Percentiles rank a stretch among this genome's conserved stretches.
These are phyloP conservation scores for Dactylis glomerata DNA, from an alignment of 176 grass and related monocot genomes.

Conservation along the genomic window DNA sequence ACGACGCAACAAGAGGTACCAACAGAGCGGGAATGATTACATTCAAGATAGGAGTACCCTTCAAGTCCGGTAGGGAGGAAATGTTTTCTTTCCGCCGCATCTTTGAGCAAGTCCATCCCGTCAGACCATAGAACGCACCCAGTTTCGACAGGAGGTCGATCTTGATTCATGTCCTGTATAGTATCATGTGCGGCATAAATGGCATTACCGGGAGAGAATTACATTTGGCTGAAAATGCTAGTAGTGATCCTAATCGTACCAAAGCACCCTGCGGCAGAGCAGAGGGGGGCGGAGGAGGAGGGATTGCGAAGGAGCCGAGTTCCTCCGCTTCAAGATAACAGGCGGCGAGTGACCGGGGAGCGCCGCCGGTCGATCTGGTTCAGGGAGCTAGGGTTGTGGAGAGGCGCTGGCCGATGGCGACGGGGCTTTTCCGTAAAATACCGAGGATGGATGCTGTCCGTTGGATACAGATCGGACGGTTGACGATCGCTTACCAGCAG, in stretches of 20 bases:
- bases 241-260: not conserved
- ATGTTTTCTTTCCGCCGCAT: slow-evolving; percentile 19
- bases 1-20: not conserved
- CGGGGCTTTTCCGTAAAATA: not conserved
- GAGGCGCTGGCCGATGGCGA: not conserved
- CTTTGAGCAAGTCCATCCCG: slow-evolving; percentile 34
- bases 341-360: not conserved
- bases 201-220: not conserved
- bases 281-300: not conserved
- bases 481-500: not conserved
- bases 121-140: not conserved
- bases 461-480: not conserved
- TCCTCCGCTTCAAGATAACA: not conserved
- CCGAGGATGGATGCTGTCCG: not conserved
- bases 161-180: slow-evolving; percentile 11
- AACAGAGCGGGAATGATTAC: not conserved
- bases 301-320: not conserved
- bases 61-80: slow-evolving; percentile 39
- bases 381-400: not conserved
- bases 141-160: not conserved
- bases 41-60: slow-evolving; percentile 33
- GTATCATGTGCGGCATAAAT: not conserved
- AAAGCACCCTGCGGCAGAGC: not conserved
- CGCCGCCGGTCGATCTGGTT: not conserved
- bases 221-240: not conserved